Percentiles rank a stretch among this genome's conserved stretches.
These are phyloP conservation scores for Cubamyces lactineus DNA, from an alignment of 768 basidiomycete species.

Conservation along the genomic window DNA sequence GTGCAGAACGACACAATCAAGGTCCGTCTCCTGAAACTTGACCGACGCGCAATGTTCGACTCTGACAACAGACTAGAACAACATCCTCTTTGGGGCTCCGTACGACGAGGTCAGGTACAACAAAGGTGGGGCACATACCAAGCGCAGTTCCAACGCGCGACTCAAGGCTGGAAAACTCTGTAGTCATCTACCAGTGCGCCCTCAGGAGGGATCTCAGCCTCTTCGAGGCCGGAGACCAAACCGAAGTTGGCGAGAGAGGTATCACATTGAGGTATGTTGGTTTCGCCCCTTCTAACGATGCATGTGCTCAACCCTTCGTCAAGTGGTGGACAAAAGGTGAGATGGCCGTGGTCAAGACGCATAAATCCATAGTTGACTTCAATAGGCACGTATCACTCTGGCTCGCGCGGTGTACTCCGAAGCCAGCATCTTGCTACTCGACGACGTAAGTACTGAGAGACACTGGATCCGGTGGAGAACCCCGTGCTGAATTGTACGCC, in stretches of 20 bases:
- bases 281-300: no score
- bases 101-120: slow-evolving; percentile 34
- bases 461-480: slow-evolving; percentile 5
- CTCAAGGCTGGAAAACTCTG: background rate
- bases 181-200: slow-evolving; percentile 43
- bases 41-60: background rate
- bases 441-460: slow-evolving; percentile 35
- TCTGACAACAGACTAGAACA: slow-evolving; percentile 19
- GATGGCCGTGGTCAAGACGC: background rate
- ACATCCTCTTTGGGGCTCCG: slow-evolving; percentile 33
- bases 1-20: slow-evolving; percentile 49
- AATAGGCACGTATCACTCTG: slow-evolving; percentile 42
- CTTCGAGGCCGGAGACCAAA: slow-evolving; percentile 52
- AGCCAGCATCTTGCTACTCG: slow-evolving; percentile 42
- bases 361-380: no score
- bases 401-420: slow-evolving; percentile 46
- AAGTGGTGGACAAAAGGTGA: slow-evolving; percentile 51
- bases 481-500: slow-evolving; percentile 42
- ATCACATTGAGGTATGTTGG: slow-evolving; percentile 42
- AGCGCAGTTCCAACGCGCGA: background rate
- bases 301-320: background rate
- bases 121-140: slow-evolving; percentile 16
- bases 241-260: slow-evolving; percentile 65
- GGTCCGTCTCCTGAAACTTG: slow-evolving; percentile 18
- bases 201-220: slow-evolving; percentile 49